These are phyloP conservation scores for Dryadomyces quercivorus DNA, from an alignment of 2,329 filamentous ascomycete genomes.

Conservation along the genomic window DNA sequence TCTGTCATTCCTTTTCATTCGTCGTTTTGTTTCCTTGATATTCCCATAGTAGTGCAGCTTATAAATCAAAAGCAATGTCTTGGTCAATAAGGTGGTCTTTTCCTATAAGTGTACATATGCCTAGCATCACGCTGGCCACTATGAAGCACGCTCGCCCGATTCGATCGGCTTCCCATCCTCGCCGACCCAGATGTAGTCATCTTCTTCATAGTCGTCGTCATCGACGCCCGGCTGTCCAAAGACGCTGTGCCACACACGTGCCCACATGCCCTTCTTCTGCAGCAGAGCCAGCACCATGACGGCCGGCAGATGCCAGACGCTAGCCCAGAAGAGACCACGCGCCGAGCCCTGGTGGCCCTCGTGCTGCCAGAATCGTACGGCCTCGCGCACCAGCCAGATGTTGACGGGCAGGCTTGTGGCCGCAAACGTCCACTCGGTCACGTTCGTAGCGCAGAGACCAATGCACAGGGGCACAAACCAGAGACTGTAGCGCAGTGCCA, in stretches of 20 bases:
- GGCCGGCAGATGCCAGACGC: conserved; percentile 88
- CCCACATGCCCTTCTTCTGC: conserved; percentile 90
- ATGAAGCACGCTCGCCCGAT: neutral
- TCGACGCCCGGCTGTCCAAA: conserved; percentile 46
- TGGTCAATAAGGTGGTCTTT: neutral
- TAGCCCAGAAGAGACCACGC: conserved; percentile 86
- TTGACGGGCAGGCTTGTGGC: conserved; percentile 73
- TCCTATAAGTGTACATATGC: neutral
- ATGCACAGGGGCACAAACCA: conserved; percentile 79
- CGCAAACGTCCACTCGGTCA: conserved; percentile 80
- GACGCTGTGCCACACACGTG: conserved; percentile 61
- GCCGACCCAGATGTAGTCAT: conserved; percentile 16
- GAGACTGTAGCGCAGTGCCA: conserved; percentile 77
- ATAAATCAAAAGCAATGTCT: neutral
- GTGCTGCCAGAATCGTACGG: conserved; percentile 66
- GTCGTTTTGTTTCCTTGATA: no score
- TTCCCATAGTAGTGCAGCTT: no score
- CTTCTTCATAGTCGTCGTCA: conserved; percentile 34
- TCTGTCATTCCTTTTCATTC: no score
- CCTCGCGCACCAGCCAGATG: conserved; percentile 70
- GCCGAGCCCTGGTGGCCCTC: conserved; percentile 72
- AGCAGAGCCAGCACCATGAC: conserved; percentile 81
- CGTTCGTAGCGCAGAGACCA: conserved; percentile 62
- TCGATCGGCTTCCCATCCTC: neutral
- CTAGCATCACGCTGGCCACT: neutral